Base-by-base conservation (phyloP, 2,329 filamentous ascomycete species). In the Grosmannia clavigera region DNA sequence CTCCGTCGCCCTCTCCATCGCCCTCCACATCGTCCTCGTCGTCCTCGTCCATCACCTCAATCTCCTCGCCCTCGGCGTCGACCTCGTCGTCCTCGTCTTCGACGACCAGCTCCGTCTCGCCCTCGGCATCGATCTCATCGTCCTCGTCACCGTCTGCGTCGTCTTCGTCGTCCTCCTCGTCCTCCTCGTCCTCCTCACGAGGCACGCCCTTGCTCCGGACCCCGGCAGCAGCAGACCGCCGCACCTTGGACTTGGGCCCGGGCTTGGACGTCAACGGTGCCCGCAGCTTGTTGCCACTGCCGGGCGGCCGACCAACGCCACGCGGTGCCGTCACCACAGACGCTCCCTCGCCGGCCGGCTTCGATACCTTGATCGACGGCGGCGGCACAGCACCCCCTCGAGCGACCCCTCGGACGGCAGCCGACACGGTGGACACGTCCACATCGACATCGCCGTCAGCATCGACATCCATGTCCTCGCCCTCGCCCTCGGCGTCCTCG, bases 141-240 rank as follows among this genome's bases (percentile, higher is more conserved):
- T 79, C 74, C 66, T 71, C 72, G 58, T 82, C 78, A 63, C 78
- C 81, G 54, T 81, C 78, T 9, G 71, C 72, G 59, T 82, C 78
- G 63, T 78, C 81, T 50, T 78, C 77, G 29, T 79, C 78, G 29
- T 80, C 77, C 6, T 74, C 25, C 6, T 48, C 48, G n/a, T 22
- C 12, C 25, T 25, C 48, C 22, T 27, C 48, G 7, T 22, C 48
- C 1, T 25, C 48, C 22, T 35, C 38, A 14, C 38, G 38, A 58
- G 3, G 43, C 60, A 27, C 27, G 6, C 16, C n/a, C 48, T 31
- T 7, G 52, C 40, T 9, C 38, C 31, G n/a, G 12, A 6, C 16
- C 14, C 11, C 33, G 31, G 58, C 53, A n/a, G 29, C 58, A 31
- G 50, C 11, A 4, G 33, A 14, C n/a, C 19, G 51, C 51, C 27